Percentiles rank a stretch among this genome's conserved stretches.
Conservation (phyloP, 176 grass and related monocot species). For the Tillandsia fasciculata region DNA sequence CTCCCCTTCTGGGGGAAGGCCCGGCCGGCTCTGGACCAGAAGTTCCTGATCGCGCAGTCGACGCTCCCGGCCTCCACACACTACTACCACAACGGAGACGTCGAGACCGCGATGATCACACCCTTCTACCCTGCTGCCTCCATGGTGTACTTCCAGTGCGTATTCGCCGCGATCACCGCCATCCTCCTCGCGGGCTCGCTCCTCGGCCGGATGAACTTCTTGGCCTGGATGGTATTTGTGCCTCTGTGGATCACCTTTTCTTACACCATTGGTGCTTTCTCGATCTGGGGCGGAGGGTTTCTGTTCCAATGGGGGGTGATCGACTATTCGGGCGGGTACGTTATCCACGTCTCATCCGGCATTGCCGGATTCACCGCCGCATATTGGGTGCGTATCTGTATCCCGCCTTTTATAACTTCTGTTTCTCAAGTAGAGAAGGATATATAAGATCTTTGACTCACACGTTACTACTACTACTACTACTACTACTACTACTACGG, state of each 20-base stretch:
- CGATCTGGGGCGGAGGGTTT: constrained; percentile 58
- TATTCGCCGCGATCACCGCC: constrained; percentile 52
- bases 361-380: constrained; percentile 51
- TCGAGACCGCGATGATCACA: constrained; percentile 17
- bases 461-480: not conserved
- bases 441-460: too few species aligned
- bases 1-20: constrained; percentile 76
- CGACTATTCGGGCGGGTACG: constrained; percentile 64
- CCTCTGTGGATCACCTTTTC: constrained; percentile 65
- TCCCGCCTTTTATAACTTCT: not conserved
- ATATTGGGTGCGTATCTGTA: constrained; percentile 39
- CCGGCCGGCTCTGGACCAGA: constrained; percentile 18
- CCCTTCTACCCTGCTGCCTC: constrained; percentile 41
- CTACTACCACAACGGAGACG: constrained; percentile 1
- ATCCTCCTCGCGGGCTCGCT: constrained; percentile 55
- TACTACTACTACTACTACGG: not conserved
- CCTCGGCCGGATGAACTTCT: constrained; percentile 63
- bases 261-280: constrained; percentile 53
- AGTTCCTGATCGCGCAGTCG: constrained; percentile 35
- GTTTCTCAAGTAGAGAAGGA: not conserved
- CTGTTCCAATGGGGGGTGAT: constrained; percentile 74
- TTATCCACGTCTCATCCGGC: constrained; percentile 58
- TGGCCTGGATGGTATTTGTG: constrained; percentile 62
- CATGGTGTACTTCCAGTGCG: constrained; percentile 57
- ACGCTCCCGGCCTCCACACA: constrained; percentile 31